Conservation (phyloP, 1,139 yeast species). For the Pichia sorboxylosa region DNA sequence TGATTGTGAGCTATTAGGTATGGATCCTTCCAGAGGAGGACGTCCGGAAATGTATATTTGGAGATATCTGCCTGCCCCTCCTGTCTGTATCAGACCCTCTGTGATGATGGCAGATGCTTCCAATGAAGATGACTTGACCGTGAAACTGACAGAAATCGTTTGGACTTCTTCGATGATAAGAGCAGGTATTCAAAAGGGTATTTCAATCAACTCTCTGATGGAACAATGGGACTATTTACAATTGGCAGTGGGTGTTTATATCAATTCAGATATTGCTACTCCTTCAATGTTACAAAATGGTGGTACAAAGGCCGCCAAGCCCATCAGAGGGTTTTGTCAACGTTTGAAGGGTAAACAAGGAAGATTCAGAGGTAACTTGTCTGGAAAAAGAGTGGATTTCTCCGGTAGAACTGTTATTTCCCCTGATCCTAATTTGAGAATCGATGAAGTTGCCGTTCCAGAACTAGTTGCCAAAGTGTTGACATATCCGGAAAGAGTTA, state of each 20-base stretch:
- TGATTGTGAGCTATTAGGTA: constrained; percentile 88
- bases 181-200: constrained; percentile 92
- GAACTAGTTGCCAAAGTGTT: constrained; percentile 91
- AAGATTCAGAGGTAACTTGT: constrained; percentile 92
- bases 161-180: constrained; percentile 89
- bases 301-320: constrained; percentile 52
- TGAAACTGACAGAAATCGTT: constrained; percentile 88
- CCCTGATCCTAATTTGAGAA: constrained; percentile 90
- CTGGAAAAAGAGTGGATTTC: constrained; percentile 98
- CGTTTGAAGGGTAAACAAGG: constrained; percentile 98
- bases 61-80: constrained; percentile 97
- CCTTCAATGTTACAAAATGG: constrained; percentile 64
- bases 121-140: constrained; percentile 95
- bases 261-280: constrained; percentile 89
- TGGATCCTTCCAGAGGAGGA: constrained; percentile 78
- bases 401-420: constrained; percentile 98
- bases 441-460: constrained; percentile 98
- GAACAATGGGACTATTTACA: constrained; percentile 98
- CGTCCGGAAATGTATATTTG: constrained; percentile 95
- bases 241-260: constrained; percentile 91
- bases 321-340: constrained; percentile 94
- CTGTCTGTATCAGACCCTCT: constrained; percentile 96
- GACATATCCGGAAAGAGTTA: constrained; percentile 92
- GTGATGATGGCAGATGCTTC: constrained; percentile 90
- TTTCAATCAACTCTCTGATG: constrained; percentile 84